Conservation (phyloP, 1,284 basidiomycete genomes). For the Abortiporus biennis region DNA sequence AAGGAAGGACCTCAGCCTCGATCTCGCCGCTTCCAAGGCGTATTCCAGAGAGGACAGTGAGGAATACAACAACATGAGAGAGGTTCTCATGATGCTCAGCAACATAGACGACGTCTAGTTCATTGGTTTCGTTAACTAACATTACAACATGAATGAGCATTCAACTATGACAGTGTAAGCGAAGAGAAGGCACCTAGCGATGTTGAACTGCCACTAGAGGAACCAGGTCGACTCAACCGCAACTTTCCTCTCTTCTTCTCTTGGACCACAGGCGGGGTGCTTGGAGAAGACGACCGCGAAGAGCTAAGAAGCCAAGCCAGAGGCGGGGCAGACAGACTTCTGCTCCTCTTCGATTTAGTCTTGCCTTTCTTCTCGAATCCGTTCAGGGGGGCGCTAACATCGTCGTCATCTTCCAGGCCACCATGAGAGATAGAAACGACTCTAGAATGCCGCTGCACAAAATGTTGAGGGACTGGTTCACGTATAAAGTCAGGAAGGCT, state of each 20-base stretch:
- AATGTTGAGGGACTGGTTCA: too few species aligned
- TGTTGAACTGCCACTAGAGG: slow-evolving; percentile 22
- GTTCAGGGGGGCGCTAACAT: not conserved
- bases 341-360: slow-evolving; percentile 33
- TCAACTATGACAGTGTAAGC: not conserved
- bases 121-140: slow-evolving; percentile 11
- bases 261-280: slow-evolving; percentile 12
- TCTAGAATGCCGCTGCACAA: too few species aligned
- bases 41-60: slow-evolving; percentile 32
- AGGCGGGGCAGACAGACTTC: slow-evolving; percentile 70
- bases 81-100: slow-evolving; percentile 84
- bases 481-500: too few species aligned
- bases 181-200: too few species aligned
- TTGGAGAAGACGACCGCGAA: slow-evolving; percentile 10
- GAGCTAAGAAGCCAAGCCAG: slow-evolving; percentile 54
- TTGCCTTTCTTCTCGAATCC: slow-evolving; percentile 13
- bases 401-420: not conserved
- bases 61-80: slow-evolving; percentile 67
- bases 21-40: slow-evolving; percentile 37
- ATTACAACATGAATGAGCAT: not conserved
- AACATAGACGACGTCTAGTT: slow-evolving; percentile 60
- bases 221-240: slow-evolving; percentile 18
- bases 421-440: not conserved
- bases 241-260: slow-evolving; percentile 10
- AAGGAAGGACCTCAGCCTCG: slow-evolving; percentile 56